phyloP scores from a whole-genome alignment of 805 yeast genomes.

The Ascoidea asiatica region DNA sequence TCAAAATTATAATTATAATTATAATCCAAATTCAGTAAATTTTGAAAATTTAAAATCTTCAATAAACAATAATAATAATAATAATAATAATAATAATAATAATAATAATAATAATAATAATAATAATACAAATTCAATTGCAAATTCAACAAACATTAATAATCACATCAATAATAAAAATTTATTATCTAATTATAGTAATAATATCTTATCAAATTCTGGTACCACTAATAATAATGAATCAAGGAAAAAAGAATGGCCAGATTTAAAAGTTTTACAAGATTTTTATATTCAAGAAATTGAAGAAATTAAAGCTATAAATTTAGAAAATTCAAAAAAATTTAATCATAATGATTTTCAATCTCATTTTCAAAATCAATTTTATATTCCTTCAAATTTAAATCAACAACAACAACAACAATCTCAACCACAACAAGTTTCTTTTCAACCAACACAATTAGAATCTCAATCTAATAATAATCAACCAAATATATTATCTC shows the following conservation, averaged over 20 bases:
- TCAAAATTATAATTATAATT: slow-evolving; percentile 4
- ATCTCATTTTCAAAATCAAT: neutral
- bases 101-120: neutral
- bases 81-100: neutral
- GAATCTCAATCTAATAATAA: no score
- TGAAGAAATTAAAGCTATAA: slow-evolving; percentile 28
- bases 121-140: neutral
- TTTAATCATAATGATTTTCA: neutral
- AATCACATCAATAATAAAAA: neutral
- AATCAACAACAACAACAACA: neutral
- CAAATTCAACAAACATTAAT: neutral
- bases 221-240: slow-evolving; percentile 8
- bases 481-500: no score
- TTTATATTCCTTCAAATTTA: neutral
- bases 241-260: slow-evolving; percentile 47
- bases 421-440: slow-evolving; percentile 11
- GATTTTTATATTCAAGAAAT: slow-evolving; percentile 65
- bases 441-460: no score
- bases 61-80: neutral
- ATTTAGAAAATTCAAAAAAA: slow-evolving; percentile 17
- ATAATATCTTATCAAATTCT: neutral
- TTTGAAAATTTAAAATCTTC: neutral
- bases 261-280: slow-evolving; percentile 63
- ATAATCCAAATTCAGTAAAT: neutral
- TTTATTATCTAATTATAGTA: no score